Evolutionary conservation across 768 basidiomycete species (phyloP), one percentile per base, ranked within the genome.

Genomic region (Floccularia luteovirens): DNA sequence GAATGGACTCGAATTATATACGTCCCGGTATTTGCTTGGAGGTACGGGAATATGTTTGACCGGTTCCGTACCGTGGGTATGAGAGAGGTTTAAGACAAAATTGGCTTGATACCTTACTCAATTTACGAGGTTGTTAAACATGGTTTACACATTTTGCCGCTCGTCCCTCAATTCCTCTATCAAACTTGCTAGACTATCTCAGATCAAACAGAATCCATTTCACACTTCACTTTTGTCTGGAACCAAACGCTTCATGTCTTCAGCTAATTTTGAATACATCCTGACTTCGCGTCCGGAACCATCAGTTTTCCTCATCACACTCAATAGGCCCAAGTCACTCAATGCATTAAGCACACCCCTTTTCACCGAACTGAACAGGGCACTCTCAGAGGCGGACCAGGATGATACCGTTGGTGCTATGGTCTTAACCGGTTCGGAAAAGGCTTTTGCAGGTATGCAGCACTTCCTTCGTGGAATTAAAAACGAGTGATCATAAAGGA

Each of bases 351-450:
- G 72, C 51, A 75, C 78, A 17, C 79, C 85, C 4, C 70, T 97
- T 43, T 85, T 97, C 58, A 61, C 61, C 11, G 89, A 92, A 57
- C 70, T 98, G 32, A 90, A 92, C 53, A 65, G 73, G 20, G 90
- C 90, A 4, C 59, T 96, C 33, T 69, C 63, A 27, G 73, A 76
- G 23, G 77, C 81, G 2, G 88, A 92, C 43, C 62, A 56, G 12
- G 91, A 97, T 55, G 69, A 74, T 23, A 60, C 64, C 4, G 65
- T 93, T 24, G 79, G 88, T 32, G 90, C 90, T 4, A 76, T 97
- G 53, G 91, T 99, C 11, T 59, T 99, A 39, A 98, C 94, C 1
- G 94, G 94, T 2, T 88, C 85, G 20, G 88, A 89, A 46, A 84
- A 72, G 60, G 93, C 90, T 2, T 99, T 99, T 57, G 94, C 94